Base-by-base conservation (phyloP, 495 filamentous ascomycete species). In the Podospora bellae-mahoneyi region DNA sequence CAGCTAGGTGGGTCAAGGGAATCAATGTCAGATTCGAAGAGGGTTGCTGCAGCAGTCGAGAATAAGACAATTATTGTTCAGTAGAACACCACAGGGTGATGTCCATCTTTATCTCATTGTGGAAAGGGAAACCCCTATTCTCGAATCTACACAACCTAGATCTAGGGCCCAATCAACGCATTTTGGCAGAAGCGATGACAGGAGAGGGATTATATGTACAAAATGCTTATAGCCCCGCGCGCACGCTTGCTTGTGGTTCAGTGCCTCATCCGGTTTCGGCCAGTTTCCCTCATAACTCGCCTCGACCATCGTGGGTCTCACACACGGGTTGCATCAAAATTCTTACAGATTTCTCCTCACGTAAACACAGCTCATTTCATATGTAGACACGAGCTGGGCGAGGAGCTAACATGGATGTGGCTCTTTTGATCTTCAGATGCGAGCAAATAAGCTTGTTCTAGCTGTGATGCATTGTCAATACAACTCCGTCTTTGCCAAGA, bases 231-330 rank as follows among this genome's bases (percentile, higher is more conserved):
- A 13, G 39, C 9, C 39, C 7, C 39, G 39, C 39, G 39, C 5
- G 39, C 13, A 48, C 15, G 7, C 39, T 48, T 18, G 39, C 23
- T 48, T 48, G 6, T 16, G 39, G 7, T 13, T 48, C 5, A 13
- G 39, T 48, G 7, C 15, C 39, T 10, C 39, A 6, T 10, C 39
- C 39, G 39, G 39, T 13, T 18, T 48, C 13, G 39, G 39, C 39
- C 63, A 64, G 55, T 64, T 54, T 55, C 55, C 44, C 55, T 48
- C 63, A 64, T 23, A 54, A 60, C 23, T 60, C 58, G 20, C 58
- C 58, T 30, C 18, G n/a, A 18, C 9, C 13, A 16, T 48, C 56
- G 28, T 26, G 58, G 58, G 3, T 26, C 23, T 60, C 58, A 18
- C 58, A 60, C 23, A 26, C 28, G 28, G 28, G 23, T 27, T 60